phyloP scores from a whole-genome alignment of 225 moss, liverwort and hornwort species.

The Marchantia polymorpha region DNA sequence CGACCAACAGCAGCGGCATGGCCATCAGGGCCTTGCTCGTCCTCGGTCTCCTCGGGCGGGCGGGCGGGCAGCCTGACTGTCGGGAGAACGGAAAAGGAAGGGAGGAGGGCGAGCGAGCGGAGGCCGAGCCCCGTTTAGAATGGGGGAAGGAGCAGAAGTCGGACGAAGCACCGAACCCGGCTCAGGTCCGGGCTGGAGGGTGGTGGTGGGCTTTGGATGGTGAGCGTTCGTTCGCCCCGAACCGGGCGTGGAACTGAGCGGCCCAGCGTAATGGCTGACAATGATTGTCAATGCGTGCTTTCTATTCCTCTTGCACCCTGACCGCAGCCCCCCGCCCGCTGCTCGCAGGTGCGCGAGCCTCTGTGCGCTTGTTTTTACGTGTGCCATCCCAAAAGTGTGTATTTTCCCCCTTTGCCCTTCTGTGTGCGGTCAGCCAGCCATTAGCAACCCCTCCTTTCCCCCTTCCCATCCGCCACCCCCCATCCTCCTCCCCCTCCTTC shows the following conservation, averaged over 20 bases:
- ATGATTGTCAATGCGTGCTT: slow-evolving; percentile 21
- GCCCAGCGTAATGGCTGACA: slow-evolving; percentile 13
- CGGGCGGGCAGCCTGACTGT: slow-evolving; percentile 8
- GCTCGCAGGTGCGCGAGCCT: not conserved
- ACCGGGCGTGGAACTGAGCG: slow-evolving; percentile 12
- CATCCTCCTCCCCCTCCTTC: not conserved
- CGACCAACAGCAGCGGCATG: not conserved
- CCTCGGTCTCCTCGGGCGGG: not conserved
- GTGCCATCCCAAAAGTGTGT: slow-evolving; percentile 7
- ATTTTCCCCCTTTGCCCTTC: slow-evolving; percentile 1
- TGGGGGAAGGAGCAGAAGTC: not conserved
- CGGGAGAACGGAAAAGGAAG: not conserved
- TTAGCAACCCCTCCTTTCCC: not conserved
- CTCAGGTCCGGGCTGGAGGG: not conserved
- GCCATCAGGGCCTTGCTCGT: not conserved
- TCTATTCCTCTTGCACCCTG: slow-evolving; percentile 16
- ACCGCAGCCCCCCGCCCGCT: slow-evolving; percentile 10
- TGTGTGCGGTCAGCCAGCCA: slow-evolving; percentile 10
- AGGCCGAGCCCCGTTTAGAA: not conserved
- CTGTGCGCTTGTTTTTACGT: not conserved
- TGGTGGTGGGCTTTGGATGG: not conserved
- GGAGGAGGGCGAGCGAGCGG: not conserved
- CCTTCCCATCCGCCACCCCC: not conserved
- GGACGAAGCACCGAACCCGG: not conserved
- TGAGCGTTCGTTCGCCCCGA: slow-evolving; percentile 11